Evolutionary conservation across 116 monocot species (phyloP).

Genomic region (Zostera marina): DNA sequence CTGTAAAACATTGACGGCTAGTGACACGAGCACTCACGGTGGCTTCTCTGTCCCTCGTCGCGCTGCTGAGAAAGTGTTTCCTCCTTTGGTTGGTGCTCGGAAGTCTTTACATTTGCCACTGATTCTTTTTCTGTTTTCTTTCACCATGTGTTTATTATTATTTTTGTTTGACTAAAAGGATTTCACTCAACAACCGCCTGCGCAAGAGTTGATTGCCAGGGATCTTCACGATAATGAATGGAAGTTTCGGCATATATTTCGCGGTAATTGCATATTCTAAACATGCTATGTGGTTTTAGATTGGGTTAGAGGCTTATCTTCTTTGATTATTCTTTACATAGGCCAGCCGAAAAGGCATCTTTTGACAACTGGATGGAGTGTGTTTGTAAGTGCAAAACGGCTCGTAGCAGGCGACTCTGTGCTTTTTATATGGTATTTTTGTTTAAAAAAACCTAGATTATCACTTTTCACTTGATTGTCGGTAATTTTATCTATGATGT

Average conservation of each 20-base stretch:
- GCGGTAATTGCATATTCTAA: conserved; percentile 25
- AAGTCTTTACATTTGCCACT: background rate
- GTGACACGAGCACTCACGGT: conserved; percentile 91
- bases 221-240: conserved; percentile 92
- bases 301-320: background rate
- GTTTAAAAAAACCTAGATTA: background rate
- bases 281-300: background rate
- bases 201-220: conserved; percentile 79
- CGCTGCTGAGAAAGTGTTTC: conserved; percentile 87
- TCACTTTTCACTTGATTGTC: background rate
- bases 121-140: background rate
- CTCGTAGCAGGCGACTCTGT: conserved; percentile 84
- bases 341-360: conserved; percentile 88
- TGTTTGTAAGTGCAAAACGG: conserved; percentile 84
- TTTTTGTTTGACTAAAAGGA: conserved; percentile 24
- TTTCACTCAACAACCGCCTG: conserved; percentile 75
- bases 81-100: conserved; percentile 54
- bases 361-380: conserved; percentile 92
- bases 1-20: conserved; percentile 79
- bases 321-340: conserved; percentile 9
- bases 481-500: background rate
- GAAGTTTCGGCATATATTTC: conserved; percentile 95
- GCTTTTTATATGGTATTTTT: conserved; percentile 56
- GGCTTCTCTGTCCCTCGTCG: conserved; percentile 88
- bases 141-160: background rate